Evolutionary conservation across 2,329 filamentous ascomycete genomes (phyloP).

Genomic region (Xylaria sp.): DNA sequence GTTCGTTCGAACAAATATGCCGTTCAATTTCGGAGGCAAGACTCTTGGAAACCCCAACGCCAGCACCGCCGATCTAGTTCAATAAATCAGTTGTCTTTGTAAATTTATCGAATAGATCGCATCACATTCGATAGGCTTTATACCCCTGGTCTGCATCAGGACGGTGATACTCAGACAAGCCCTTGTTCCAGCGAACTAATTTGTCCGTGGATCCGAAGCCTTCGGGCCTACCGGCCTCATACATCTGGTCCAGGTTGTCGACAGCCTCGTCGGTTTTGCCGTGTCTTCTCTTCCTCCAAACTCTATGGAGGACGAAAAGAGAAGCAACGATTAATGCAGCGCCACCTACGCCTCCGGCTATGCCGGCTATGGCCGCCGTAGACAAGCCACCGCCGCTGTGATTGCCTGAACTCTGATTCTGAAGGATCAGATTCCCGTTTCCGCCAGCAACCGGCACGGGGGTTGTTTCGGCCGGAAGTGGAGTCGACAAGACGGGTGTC

Average conservation of each 20-base stretch:
- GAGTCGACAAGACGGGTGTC: not conserved
- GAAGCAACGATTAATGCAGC: conserved; percentile 40
- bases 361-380: conserved; percentile 44
- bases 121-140: conserved; percentile 47
- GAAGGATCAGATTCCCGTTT: conserved; percentile 38
- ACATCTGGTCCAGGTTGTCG: conserved; percentile 45
- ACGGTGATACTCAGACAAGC: conserved; percentile 46
- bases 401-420: conserved; percentile 35
- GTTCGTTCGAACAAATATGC: conserved; percentile 9
- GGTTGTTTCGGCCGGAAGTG: conserved; percentile 19
- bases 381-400: conserved; percentile 37
- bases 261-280: conserved; percentile 44
- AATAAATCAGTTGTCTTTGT: not conserved
- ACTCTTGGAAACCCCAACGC: conserved; percentile 17
- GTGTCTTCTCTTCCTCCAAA: conserved; percentile 48
- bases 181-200: conserved; percentile 48
- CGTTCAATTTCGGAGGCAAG: conserved; percentile 3
- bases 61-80: conserved; percentile 17
- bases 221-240: conserved; percentile 45
- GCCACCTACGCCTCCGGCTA: conserved; percentile 47
- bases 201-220: conserved; percentile 42
- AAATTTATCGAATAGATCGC: not conserved
- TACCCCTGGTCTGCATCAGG: conserved; percentile 40
- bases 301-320: conserved; percentile 45
- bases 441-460: conserved; percentile 14